These are phyloP conservation scores for Oryza glaberrima DNA, from an alignment of 176 grass and related monocot species.

Conservation along the genomic window DNA sequence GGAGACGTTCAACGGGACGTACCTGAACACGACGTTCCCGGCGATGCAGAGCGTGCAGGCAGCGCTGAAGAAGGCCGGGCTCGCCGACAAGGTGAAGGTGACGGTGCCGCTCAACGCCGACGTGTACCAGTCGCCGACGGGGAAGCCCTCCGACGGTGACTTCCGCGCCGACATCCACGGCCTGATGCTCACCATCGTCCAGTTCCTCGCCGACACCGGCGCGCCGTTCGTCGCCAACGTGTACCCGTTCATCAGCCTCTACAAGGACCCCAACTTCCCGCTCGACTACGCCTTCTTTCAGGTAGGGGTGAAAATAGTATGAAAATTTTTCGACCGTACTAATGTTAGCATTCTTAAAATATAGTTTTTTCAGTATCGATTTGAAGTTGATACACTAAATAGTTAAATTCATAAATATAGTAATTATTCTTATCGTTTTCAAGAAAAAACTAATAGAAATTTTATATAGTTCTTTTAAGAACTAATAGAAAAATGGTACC, in stretches of 20 bases:
- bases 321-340: no score
- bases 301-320: no score
- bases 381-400: no score
- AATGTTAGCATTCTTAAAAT: no score
- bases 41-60: constrained; percentile 85
- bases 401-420: no score
- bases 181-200: constrained; percentile 60
- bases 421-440: no score
- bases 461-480: no score
- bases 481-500: no score
- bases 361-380: no score
- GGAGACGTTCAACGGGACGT: constrained; percentile 71
- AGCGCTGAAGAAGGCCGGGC: constrained; percentile 68
- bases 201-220: constrained; percentile 68
- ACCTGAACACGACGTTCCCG: constrained; percentile 73
- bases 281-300: constrained; percentile 86
- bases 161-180: constrained; percentile 79
- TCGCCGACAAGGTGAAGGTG: constrained; percentile 65
- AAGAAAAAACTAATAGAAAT: no score
- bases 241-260: constrained; percentile 88
- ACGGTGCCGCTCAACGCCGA: constrained; percentile 83
- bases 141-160: constrained; percentile 74
- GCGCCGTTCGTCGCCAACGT: constrained; percentile 76
- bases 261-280: constrained; percentile 76
- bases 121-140: constrained; percentile 63